These are phyloP conservation scores for Monascus purpureus DNA, from an alignment of 495 filamentous ascomycete species.

Conservation along the genomic window DNA sequence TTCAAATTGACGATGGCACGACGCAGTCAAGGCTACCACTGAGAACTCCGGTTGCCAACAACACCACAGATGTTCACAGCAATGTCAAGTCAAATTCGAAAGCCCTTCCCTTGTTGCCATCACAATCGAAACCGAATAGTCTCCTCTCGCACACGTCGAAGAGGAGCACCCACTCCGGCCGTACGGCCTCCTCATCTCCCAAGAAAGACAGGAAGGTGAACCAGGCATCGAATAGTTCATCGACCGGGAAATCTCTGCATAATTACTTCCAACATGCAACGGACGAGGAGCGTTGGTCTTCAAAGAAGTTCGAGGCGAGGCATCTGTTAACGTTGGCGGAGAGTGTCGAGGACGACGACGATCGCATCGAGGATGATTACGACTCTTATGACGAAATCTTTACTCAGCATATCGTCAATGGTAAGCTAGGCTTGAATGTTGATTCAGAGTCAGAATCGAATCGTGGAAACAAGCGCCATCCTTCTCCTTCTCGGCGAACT, in stretches of 20 bases:
- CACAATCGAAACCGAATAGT: conserved; percentile 4
- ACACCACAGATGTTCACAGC: background rate
- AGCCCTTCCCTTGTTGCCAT: background rate
- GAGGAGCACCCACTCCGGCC: conserved; percentile 1
- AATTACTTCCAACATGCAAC: conserved; percentile 9
- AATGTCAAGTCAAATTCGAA: background rate
- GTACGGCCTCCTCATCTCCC: conserved; percentile 8
- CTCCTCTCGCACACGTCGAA: conserved; percentile 3
- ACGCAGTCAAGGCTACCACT: background rate
- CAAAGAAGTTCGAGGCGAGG: conserved; percentile 12
- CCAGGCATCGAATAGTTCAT: background rate
- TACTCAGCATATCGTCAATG: conserved; percentile 9
- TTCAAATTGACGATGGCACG: background rate
- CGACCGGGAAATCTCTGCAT: conserved; percentile 4
- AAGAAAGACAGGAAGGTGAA: conserved; percentile 3
- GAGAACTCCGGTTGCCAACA: background rate
- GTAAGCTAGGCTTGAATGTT: background rate
- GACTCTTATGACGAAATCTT: conserved; percentile 35
- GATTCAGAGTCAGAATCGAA: background rate
- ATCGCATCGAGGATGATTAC: conserved; percentile 21
- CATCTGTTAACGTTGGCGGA: too few species aligned
- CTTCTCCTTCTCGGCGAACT: conserved; percentile 5
- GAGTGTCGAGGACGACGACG: background rate
- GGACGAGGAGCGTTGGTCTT: conserved; percentile 20
- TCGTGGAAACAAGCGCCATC: background rate